These are phyloP conservation scores for Colletotrichum sp. DNA, from an alignment of 2,329 filamentous ascomycete species.

Conservation along the genomic window DNA sequence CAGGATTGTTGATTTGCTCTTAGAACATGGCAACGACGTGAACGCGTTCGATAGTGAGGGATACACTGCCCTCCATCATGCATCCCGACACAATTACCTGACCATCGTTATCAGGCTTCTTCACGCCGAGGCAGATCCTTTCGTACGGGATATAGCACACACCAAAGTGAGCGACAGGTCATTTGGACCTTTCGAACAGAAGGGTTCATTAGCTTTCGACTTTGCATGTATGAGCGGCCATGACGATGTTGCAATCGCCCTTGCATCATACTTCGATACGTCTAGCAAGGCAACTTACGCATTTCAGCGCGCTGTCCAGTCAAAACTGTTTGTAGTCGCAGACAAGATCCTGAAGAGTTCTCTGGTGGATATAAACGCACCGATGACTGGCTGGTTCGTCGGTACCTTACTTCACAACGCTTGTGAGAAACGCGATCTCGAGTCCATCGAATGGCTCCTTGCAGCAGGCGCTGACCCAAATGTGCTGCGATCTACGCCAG, in stretches of 20 bases:
- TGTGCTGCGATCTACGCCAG: not conserved
- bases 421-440: not conserved
- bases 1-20: not conserved
- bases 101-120: slow-evolving; percentile 33
- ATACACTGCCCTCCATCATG: slow-evolving; percentile 33
- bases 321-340: slow-evolving; percentile 24
- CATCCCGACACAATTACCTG: slow-evolving; percentile 33
- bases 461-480: slow-evolving; percentile 26
- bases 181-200: not conserved
- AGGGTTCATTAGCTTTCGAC: not conserved
- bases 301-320: slow-evolving; percentile 29
- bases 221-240: not conserved
- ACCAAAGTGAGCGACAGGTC: not conserved
- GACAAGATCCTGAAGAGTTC: slow-evolving; percentile 32
- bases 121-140: slow-evolving; percentile 37
- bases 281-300: slow-evolving; percentile 26
- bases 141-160: slow-evolving; percentile 25
- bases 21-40: not conserved
- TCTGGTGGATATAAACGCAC: slow-evolving; percentile 34
- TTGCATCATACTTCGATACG: slow-evolving; percentile 30
- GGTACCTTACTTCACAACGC: slow-evolving; percentile 22
- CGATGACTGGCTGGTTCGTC: not conserved
- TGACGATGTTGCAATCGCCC: not conserved
- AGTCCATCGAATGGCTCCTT: slow-evolving; percentile 20
- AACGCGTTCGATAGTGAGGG: not conserved